Evolutionary conservation across 768 basidiomycete genomes (phyloP).

Genomic region (Lactarius hengduanensis): DNA sequence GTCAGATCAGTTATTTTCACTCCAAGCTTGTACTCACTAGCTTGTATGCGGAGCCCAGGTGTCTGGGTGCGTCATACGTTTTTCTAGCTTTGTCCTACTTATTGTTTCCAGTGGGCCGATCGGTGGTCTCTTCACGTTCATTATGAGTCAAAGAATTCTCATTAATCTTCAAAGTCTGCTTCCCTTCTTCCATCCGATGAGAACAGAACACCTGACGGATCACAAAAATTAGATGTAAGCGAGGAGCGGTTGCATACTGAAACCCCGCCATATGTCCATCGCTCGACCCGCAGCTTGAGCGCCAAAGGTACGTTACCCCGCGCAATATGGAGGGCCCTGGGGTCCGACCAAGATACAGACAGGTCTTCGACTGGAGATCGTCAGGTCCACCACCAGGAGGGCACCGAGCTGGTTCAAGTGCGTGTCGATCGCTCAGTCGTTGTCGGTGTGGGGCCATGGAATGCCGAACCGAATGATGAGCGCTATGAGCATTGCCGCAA

Average conservation of each 20-base stretch:
- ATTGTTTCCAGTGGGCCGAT: slow-evolving; percentile 13
- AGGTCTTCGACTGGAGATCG: not conserved
- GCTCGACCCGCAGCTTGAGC: not conserved
- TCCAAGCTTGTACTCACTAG: not conserved
- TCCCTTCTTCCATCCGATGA: not conserved
- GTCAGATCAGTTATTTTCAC: not conserved
- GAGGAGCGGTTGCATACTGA: not conserved
- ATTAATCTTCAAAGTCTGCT: slow-evolving; percentile 37
- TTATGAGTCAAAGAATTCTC: slow-evolving; percentile 38
- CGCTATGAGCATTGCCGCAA: not conserved
- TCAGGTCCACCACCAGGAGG: slow-evolving; percentile 7
- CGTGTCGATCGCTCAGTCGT: slow-evolving; percentile 17
- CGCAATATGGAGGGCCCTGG: not conserved
- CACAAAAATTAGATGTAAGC: not conserved
- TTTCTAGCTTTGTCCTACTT: slow-evolving; percentile 1
- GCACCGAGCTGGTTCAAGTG: slow-evolving; percentile 24
- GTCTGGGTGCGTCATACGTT: slow-evolving; percentile 5
- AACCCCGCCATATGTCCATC: not conserved
- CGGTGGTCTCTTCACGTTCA: slow-evolving; percentile 37
- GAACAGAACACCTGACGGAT: not conserved
- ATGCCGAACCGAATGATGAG: not conserved
- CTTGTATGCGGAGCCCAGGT: slow-evolving; percentile 12
- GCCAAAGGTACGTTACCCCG: not conserved
- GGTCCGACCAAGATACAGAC: not conserved
- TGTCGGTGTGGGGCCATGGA: not conserved